Evolutionary conservation across 2,329 filamentous ascomycete species (phyloP), one percentile per base, ranked within the genome.

Genomic region (Sclerotinia subarctica): DNA sequence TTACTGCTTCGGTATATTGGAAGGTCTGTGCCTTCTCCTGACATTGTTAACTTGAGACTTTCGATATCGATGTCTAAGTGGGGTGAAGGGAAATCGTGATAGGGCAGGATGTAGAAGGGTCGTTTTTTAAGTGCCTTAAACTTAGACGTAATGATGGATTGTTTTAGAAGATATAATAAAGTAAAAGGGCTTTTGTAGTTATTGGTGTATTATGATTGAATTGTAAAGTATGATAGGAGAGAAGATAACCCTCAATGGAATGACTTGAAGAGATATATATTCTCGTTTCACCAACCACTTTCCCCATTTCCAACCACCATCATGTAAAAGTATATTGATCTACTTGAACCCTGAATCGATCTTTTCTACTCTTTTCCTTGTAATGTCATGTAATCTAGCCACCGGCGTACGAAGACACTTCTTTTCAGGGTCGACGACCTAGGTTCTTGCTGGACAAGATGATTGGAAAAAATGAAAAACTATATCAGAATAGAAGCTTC

Each of bases 221-320:
- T 59, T 63, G 59, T 62, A 51, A 38, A 63, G 59, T 56, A 44
- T n/a, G 44, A 17, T 51, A 4, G 8, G 62, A 56, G 7, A 56
- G 7, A 32, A 32, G 32, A 51, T 3, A 26, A 63, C 29, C 15
- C 26, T 26, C 35, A 47, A 58, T 42, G 42, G 63, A 51, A 57
- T 47, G 35, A 49, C 29, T 42, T 10, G 44, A 60, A 51, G 44
- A 63, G 29, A 59, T 57, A 66, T 66, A 66, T 66, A 66, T n/a
- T 58, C 53, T 26, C 19, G 42, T 66, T 66, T 49, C 32, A 60
- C 53, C 64, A 52, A 51, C 53, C 54, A 66, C 42, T 59, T 53
- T 42, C 54, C 64, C 13, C 56, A 35, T 44, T 62, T 42, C 32
- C 6, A 46, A 35, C 35, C 49, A 52, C 56, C 64, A n/a, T 53